Conservation (phyloP, 1,284 basidiomycete genomes). For the Cystobasidiaceae sp. region DNA sequence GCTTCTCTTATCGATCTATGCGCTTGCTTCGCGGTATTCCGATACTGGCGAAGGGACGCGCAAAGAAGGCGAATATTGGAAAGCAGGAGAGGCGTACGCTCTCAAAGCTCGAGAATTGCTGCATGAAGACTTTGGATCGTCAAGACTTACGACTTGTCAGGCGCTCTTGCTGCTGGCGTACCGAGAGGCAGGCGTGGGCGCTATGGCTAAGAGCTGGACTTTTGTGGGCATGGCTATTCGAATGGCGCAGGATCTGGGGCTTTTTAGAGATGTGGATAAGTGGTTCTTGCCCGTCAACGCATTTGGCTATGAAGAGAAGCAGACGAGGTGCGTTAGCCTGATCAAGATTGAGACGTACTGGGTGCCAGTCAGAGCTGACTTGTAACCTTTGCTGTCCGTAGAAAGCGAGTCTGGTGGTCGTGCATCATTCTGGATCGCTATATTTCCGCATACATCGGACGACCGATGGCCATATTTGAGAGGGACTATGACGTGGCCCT, state of each 20-base stretch:
- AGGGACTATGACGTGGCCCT: slow-evolving; percentile 70
- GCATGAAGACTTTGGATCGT: slow-evolving; percentile 62
- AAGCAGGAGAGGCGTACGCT: slow-evolving; percentile 68
- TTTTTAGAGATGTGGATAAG: slow-evolving; percentile 71
- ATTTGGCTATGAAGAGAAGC: slow-evolving; percentile 62
- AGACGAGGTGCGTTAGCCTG: slow-evolving; percentile 51
- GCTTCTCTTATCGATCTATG: slow-evolving; percentile 68
- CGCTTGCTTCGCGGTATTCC: slow-evolving; percentile 66
- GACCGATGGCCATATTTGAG: slow-evolving; percentile 70
- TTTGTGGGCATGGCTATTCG: slow-evolving; percentile 49
- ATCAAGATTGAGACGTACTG: background rate
- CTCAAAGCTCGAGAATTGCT: slow-evolving; percentile 66
- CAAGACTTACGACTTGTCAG: slow-evolving; percentile 64
- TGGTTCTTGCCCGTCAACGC: slow-evolving; percentile 59
- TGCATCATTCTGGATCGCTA: slow-evolving; percentile 65
- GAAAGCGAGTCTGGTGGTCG: slow-evolving; percentile 71
- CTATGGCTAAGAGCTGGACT: slow-evolving; percentile 78
- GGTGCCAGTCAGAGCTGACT: background rate
- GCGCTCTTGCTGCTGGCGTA: slow-evolving; percentile 71
- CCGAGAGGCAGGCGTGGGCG: slow-evolving; percentile 77
- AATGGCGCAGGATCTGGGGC: slow-evolving; percentile 78
- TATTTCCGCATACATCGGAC: slow-evolving; percentile 53
- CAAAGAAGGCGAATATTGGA: slow-evolving; percentile 62
- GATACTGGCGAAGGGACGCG: slow-evolving; percentile 46
- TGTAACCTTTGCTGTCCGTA: slow-evolving; percentile 26